Percentiles rank a stretch among this genome's conserved stretches.
Evolutionary conservation across 2,329 filamentous ascomycete species (phyloP).

Genomic region (Fusarium algeriense): DNA sequence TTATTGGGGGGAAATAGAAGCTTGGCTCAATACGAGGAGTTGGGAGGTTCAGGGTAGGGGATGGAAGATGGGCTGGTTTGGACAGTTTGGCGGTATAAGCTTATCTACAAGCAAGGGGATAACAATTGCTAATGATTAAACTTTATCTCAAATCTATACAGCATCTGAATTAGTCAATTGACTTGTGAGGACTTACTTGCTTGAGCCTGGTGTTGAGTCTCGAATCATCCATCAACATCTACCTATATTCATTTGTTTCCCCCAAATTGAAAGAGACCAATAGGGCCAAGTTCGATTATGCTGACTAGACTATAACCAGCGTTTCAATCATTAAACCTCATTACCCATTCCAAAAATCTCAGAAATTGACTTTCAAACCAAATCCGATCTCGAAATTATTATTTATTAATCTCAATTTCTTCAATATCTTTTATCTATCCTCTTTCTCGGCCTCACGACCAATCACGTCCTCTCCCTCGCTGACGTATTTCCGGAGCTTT

Average conservation of each 20-base stretch:
- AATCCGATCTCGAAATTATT: background rate
- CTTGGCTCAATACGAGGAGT: background rate
- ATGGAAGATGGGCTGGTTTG: background rate
- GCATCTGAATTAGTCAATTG: background rate
- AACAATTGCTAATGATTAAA: background rate
- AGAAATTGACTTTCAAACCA: background rate
- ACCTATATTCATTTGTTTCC: background rate
- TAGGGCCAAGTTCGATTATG: constrained; percentile 37
- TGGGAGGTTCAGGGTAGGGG: constrained; percentile 19
- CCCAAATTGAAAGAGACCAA: constrained; percentile 28
- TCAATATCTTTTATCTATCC: background rate
- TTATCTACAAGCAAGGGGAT: background rate
- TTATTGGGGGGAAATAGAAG: constrained; percentile 11
- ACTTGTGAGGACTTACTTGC: no score
- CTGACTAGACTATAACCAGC: constrained; percentile 37
- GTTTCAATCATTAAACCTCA: background rate
- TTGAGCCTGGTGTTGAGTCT: no score
- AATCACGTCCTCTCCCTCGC: constrained; percentile 25
- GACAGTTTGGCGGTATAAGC: background rate
- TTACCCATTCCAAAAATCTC: background rate
- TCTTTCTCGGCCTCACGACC: constrained; percentile 24
- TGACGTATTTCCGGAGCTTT: constrained; percentile 32
- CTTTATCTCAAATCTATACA: background rate
- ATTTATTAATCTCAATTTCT: background rate
- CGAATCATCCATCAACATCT: background rate